Conservation (phyloP, 2,329 filamentous ascomycete genomes). For the Monosporascus ibericus region DNA sequence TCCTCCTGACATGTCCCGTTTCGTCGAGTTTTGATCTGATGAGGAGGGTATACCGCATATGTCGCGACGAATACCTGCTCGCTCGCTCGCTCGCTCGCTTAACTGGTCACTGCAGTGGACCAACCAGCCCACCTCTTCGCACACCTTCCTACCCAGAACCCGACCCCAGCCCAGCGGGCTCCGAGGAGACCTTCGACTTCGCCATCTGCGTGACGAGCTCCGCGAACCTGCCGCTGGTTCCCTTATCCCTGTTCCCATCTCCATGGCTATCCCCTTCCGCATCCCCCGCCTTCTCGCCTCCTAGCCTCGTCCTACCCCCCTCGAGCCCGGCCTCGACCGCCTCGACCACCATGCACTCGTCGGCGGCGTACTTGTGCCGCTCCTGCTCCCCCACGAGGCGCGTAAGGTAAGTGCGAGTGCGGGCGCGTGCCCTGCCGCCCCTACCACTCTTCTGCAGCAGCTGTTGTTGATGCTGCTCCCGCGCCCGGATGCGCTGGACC, state of each 20-base stretch:
- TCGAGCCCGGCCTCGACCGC: constrained; percentile 7
- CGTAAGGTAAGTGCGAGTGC: constrained; percentile 42
- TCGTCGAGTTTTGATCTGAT: no score
- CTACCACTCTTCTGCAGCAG: no score
- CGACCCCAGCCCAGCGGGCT: constrained; percentile 3
- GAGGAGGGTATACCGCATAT: no score
- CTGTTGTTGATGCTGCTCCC: constrained; percentile 19
- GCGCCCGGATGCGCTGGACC: constrained; percentile 47
- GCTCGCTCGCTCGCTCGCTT: not conserved
- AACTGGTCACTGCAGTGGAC: not conserved
- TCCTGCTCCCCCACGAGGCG: constrained; percentile 40
- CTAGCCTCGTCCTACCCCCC: constrained; percentile 8
- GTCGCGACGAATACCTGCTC: no score
- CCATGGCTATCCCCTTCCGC: not conserved
- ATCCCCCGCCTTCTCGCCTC: constrained; percentile 2
- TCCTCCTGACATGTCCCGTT: no score
- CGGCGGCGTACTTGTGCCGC: constrained; percentile 30
- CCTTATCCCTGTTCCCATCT: constrained; percentile 4
- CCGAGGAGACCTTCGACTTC: constrained; percentile 13
- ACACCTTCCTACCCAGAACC: constrained; percentile 5
- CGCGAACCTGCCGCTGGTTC: constrained; percentile 21
- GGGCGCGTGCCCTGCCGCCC: constrained; percentile 6
- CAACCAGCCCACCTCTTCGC: constrained; percentile 1
- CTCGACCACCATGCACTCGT: constrained; percentile 31
- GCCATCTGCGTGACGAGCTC: constrained; percentile 24